phyloP scores from a whole-genome alignment of 306 rosid genomes.

The Vigna mungo region DNA sequence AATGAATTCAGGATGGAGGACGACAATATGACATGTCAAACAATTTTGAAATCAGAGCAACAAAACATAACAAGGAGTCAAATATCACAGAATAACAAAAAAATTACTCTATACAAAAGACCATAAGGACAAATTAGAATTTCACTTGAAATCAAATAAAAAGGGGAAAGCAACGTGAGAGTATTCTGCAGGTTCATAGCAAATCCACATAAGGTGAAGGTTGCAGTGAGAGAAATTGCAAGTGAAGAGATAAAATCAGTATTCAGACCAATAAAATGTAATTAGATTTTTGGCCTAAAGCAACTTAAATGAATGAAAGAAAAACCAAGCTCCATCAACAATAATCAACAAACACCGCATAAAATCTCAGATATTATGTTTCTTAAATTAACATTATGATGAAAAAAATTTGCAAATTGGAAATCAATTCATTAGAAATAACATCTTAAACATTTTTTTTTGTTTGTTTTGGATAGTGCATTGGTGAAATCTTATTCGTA shows the following conservation, averaged over 20 bases:
- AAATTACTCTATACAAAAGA: background rate
- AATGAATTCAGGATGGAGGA: slow-evolving; percentile 22
- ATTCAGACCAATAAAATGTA: slow-evolving; percentile 1
- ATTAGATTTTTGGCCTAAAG: background rate
- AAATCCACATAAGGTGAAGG: slow-evolving; percentile 10
- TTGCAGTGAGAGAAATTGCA: slow-evolving; percentile 3
- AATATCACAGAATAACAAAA: background rate
- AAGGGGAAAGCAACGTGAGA: slow-evolving; percentile 17
- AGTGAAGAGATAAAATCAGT: slow-evolving; percentile 25
- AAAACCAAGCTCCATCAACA: slow-evolving; percentile 12
- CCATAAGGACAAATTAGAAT: background rate
- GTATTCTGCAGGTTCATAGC: background rate
- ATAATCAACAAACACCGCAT: slow-evolving; percentile 1
- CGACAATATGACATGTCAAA: slow-evolving; percentile 3
- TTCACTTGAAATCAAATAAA: background rate
- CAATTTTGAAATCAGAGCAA: slow-evolving; percentile 1
- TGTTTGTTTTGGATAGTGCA: background rate
- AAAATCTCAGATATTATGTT: slow-evolving; percentile 15
- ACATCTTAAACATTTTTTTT: slow-evolving; percentile 13
- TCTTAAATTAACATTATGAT: slow-evolving; percentile 13
- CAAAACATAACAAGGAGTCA: slow-evolving; percentile 12
- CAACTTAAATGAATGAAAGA: slow-evolving; percentile 24
- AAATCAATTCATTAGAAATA: slow-evolving; percentile 7
- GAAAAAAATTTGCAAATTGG: background rate
- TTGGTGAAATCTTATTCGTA: slow-evolving; percentile 24